Base-by-base conservation (phyloP, 495 filamentous ascomycete genomes). In the Penicillium pulvis region DNA sequence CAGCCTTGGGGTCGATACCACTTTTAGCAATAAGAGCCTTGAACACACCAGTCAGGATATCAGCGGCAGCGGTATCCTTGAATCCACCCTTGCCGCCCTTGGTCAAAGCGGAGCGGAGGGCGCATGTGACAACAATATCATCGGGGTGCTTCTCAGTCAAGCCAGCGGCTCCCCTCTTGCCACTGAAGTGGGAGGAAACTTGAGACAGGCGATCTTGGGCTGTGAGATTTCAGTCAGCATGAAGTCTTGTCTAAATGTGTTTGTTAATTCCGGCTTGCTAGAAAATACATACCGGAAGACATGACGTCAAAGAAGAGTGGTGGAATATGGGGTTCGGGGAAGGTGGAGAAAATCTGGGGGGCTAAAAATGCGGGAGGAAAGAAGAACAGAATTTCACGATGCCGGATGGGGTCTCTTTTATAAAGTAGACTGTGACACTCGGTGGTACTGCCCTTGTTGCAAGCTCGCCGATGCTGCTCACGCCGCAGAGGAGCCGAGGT, bases 21-120 rank as follows among this genome's bases (percentile, higher is more conserved):
- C 92, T 96, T 66, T 91, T 90, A 33, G 87, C 75, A 71, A 97
- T 79, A 53, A 98, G 80, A 50, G 83, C 88, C 73, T 84, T 85
- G 75, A 97, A 87, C 55, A 90, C 85, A 65, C 91, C 91, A 36
- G 85, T 87, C 66, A 98, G 88, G 58, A 98, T 81, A 71, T 98
- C 93, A 20, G 90, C 83, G 5, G 89, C 90, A 7, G 83, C 79
- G 16, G 93, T 97, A 51, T 98, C 95, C 83, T 98, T 98, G 82
- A 98, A 94, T 31, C 82, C 85, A 65, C 94, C 94, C 77, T 92
- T 91, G 62, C 92, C 91, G 65, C 92, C 94, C 78, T 91, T 95
- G 53, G 91, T 95, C 70, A 97, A 86, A 56, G 94, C 84, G 17
- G 92, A 95, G 54, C 94, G 92, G 68, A 97, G 90, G 61, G 90